phyloP scores from a whole-genome alignment of 2,329 filamentous ascomycete genomes.

The Anthostomella pinea region DNA sequence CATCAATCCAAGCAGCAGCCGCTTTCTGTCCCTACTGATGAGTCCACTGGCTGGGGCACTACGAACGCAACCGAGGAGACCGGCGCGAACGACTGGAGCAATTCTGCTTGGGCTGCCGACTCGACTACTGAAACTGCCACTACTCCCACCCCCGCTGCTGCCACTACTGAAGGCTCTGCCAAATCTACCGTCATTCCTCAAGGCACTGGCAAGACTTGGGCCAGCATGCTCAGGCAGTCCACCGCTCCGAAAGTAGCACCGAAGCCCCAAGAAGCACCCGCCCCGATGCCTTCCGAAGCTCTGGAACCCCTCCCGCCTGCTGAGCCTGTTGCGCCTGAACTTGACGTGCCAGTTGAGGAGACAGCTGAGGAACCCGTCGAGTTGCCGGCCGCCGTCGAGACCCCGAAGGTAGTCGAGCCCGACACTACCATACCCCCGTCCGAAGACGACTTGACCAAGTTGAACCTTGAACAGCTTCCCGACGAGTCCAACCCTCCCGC shows the following conservation, averaged over 20 bases:
- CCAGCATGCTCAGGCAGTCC: constrained; percentile 68
- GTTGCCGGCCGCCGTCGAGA: constrained; percentile 29
- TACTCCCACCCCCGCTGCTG: constrained; percentile 35
- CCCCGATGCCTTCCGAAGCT: constrained; percentile 44
- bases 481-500: constrained; percentile 75
- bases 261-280: constrained; percentile 50
- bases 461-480: constrained; percentile 86
- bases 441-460: constrained; percentile 82
- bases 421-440: constrained; percentile 63
- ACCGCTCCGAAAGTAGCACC: constrained; percentile 56
- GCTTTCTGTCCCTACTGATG: constrained; percentile 66
- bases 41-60: constrained; percentile 62
- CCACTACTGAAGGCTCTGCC: constrained; percentile 27
- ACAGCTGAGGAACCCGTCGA: constrained; percentile 32
- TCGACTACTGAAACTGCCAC: constrained; percentile 38
- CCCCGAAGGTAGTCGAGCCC: constrained; percentile 44
- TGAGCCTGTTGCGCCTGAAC: constrained; percentile 38
- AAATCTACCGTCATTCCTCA: constrained; percentile 35
- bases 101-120: constrained; percentile 32
- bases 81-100: constrained; percentile 41
- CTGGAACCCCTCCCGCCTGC: constrained; percentile 44
- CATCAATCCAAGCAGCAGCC: constrained; percentile 54
- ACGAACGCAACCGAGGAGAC: constrained; percentile 40
- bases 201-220: constrained; percentile 62
- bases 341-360: constrained; percentile 38